Conservation (phyloP, 345 rosid genomes). For the Populus pruinosa region DNA sequence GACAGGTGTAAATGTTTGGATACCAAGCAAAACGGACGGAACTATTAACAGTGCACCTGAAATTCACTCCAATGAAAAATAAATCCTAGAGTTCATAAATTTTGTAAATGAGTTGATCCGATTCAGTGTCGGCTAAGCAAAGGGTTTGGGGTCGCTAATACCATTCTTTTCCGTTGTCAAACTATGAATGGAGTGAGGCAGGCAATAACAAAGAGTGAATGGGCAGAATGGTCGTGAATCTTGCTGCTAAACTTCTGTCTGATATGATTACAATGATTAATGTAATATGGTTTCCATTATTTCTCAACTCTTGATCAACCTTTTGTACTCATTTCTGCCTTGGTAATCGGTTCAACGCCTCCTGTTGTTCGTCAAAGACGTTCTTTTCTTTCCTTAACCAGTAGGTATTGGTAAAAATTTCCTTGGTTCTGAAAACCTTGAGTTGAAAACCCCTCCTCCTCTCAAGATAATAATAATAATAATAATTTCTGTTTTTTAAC, state of each 20-base stretch:
- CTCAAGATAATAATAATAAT: too few relatives aligned
- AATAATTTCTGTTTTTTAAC: too few relatives aligned
- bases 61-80: neutral
- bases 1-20: slow-evolving; percentile 21
- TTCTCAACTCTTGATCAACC: neutral
- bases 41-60: neutral
- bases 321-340: neutral
- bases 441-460: too few relatives aligned
- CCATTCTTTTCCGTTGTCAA: neutral
- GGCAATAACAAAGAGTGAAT: neutral
- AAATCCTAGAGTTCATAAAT: neutral
- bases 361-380: neutral
- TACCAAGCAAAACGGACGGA: neutral
- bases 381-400: neutral
- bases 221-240: neutral
- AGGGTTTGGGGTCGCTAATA: neutral
- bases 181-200: neutral
- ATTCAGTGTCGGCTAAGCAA: neutral
- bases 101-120: neutral
- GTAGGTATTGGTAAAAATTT: neutral
- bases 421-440: too few relatives aligned
- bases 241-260: too few relatives aligned
- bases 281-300: neutral
- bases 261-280: neutral
- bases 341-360: neutral